These are phyloP conservation scores for Aquilaria yunnanensis DNA, from an alignment of 345 rosid species.

Conservation along the genomic window DNA sequence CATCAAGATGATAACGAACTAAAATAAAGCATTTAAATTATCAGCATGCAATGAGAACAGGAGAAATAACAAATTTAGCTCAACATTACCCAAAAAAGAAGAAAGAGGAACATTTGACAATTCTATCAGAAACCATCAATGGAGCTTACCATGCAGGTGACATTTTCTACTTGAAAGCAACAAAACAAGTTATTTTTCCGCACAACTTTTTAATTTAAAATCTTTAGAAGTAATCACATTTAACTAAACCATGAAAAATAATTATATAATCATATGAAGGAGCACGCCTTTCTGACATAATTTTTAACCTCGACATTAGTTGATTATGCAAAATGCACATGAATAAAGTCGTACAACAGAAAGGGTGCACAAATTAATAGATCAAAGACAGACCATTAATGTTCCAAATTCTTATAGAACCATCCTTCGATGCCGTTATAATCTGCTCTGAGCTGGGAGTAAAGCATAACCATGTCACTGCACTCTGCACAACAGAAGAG, in stretches of 20 bases:
- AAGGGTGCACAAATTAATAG: neutral
- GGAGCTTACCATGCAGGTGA: too few relatives aligned
- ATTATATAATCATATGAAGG: too few relatives aligned
- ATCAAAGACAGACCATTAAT: slow-evolving; percentile 62
- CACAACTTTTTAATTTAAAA: too few relatives aligned
- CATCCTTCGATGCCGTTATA: slow-evolving; percentile 93
- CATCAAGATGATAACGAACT: slow-evolving; percentile 95
- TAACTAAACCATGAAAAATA: too few relatives aligned
- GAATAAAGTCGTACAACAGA: neutral
- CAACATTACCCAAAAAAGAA: neutral
- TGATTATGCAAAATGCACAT: too few relatives aligned
- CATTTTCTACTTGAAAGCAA: too few relatives aligned
- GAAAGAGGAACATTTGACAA: neutral
- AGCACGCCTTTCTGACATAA: too few relatives aligned
- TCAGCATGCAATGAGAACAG: slow-evolving; percentile 12
- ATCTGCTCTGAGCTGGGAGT: slow-evolving; percentile 81
- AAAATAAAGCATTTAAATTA: slow-evolving; percentile 15
- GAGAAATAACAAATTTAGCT: neutral
- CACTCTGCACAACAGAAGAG: slow-evolving; percentile 57
- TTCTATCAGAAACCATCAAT: too few relatives aligned
- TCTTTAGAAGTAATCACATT: too few relatives aligned
- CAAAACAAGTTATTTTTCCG: too few relatives aligned
- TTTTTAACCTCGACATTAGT: too few relatives aligned
- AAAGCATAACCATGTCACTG: slow-evolving; percentile 95
- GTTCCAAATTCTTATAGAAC: slow-evolving; percentile 85